These are phyloP conservation scores for Erigeron canadensis DNA, from an alignment of 129 eudicot genomes.

Conservation along the genomic window DNA sequence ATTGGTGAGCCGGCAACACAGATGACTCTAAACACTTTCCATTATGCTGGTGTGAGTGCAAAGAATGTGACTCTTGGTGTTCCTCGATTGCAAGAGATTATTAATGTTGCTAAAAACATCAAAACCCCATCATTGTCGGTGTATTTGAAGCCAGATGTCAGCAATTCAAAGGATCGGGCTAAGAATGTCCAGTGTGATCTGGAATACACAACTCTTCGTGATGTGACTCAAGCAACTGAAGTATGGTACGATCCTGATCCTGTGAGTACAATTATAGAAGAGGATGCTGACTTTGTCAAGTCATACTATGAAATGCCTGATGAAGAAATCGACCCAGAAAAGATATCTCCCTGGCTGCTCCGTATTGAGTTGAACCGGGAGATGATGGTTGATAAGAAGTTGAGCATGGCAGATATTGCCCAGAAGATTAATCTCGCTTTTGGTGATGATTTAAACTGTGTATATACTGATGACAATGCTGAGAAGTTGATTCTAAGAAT, in stretches of 20 bases:
- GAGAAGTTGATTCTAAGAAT: no score
- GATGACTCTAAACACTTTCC: constrained; percentile 97
- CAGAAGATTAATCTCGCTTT: constrained; percentile 84
- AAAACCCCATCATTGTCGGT: constrained; percentile 95
- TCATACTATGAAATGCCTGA: constrained; percentile 94
- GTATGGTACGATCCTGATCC: constrained; percentile 99
- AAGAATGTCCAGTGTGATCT: constrained; percentile 91
- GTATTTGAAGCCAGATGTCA: constrained; percentile 70
- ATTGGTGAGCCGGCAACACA: constrained; percentile 99
- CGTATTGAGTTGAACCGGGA: constrained; percentile 88
- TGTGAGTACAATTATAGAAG: constrained; percentile 80
- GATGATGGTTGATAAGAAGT: constrained; percentile 96
- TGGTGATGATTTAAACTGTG: constrained; percentile 30
- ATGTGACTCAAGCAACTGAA: constrained; percentile 98
- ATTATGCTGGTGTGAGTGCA: constrained; percentile 99
- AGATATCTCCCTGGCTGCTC: constrained; percentile 94
- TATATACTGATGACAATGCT: no score
- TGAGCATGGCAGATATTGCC: constrained; percentile 96
- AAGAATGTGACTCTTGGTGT: constrained; percentile 96
- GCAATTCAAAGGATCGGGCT: constrained; percentile 76
- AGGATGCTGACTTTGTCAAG: constrained; percentile 90
- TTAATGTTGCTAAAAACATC: constrained; percentile 93
- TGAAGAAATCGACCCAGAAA: constrained; percentile 86
- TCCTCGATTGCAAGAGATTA: constrained; percentile 91
- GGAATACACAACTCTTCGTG: constrained; percentile 87